phyloP scores from a whole-genome alignment of 1,139 yeast species.

The Taphrina populina region DNA sequence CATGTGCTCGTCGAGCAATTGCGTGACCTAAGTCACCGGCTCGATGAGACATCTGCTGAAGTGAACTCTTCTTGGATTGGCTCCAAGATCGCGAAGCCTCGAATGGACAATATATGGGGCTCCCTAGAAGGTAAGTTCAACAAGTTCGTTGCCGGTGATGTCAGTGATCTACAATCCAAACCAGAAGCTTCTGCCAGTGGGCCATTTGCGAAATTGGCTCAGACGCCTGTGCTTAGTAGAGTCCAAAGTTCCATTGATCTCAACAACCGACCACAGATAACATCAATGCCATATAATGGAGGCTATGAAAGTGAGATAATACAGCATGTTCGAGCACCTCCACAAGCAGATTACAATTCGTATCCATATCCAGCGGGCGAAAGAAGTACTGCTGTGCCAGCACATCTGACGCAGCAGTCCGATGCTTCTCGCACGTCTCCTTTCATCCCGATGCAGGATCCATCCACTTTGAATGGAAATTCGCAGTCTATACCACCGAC shows the following conservation, averaged over 20 bases:
- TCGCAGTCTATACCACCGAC: too few relatives aligned
- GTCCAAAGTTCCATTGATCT: constrained; percentile 21
- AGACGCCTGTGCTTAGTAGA: constrained; percentile 28
- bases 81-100: constrained; percentile 67
- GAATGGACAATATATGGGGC: constrained; percentile 82
- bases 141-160: constrained; percentile 86
- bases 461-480: too few relatives aligned
- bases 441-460: too few relatives aligned
- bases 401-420: not conserved
- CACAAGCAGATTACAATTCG: constrained; percentile 1
- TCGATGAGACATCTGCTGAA: constrained; percentile 39
- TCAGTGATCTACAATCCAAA: not conserved
- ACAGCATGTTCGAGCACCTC: not conserved
- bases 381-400: not conserved
- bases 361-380: constrained; percentile 13
- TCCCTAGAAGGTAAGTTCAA: constrained; percentile 74
- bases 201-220: constrained; percentile 39
- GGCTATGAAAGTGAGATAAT: constrained; percentile 2
- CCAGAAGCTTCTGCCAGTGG: constrained; percentile 39
- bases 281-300: constrained; percentile 1
- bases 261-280: not conserved
- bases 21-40: constrained; percentile 45
- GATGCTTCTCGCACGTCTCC: too few relatives aligned
- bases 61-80: constrained; percentile 60
- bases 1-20: constrained; percentile 46